Conservation (phyloP, 768 basidiomycete genomes). For the Mycena galopus region DNA sequence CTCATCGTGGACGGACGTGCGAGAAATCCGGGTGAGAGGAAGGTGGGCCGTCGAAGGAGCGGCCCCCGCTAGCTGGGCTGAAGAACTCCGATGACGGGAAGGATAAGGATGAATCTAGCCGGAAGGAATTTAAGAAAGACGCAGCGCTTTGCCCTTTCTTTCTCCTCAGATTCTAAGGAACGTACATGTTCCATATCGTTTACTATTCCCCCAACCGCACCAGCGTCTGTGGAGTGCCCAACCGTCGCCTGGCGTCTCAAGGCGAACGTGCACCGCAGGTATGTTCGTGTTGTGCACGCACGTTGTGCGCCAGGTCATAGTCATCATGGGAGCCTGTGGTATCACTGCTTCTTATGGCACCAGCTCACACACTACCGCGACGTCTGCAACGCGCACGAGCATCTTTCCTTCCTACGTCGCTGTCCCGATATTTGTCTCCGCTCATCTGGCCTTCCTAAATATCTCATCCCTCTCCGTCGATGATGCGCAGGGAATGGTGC, state of each 20-base stretch:
- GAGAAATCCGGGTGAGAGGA: slow-evolving; percentile 40
- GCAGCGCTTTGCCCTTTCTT: slow-evolving; percentile 31
- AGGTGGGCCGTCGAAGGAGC: slow-evolving; percentile 43
- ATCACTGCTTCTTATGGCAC: too few relatives aligned
- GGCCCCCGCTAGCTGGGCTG: slow-evolving; percentile 55
- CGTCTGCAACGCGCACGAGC: too few relatives aligned
- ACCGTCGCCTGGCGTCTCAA: slow-evolving; percentile 84
- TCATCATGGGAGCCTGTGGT: too few relatives aligned
- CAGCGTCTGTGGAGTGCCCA: slow-evolving; percentile 81
- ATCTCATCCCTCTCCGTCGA: too few relatives aligned
- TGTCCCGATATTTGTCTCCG: too few relatives aligned
- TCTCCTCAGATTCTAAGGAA: slow-evolving; percentile 61
- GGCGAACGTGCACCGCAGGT: slow-evolving; percentile 85
- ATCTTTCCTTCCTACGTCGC: too few relatives aligned
- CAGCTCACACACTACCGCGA: too few relatives aligned
- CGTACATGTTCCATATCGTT: slow-evolving; percentile 97
- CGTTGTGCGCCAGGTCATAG: slow-evolving; percentile 76
- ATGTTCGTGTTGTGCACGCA: slow-evolving; percentile 80
- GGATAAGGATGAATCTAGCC: slow-evolving; percentile 62
- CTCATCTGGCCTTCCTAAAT: too few relatives aligned
- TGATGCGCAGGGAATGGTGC: too few relatives aligned
- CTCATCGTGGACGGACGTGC: slow-evolving; percentile 50
- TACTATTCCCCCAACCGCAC: slow-evolving; percentile 81
- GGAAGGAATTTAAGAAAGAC: slow-evolving; percentile 94
- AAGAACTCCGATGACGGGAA: slow-evolving; percentile 43